A percentile compares a stretch with the other conserved stretches of the same genome.
Evolutionary conservation across 1,139 yeast genomes (phyloP).

Genomic region (Taphrina wiesneri): DNA sequence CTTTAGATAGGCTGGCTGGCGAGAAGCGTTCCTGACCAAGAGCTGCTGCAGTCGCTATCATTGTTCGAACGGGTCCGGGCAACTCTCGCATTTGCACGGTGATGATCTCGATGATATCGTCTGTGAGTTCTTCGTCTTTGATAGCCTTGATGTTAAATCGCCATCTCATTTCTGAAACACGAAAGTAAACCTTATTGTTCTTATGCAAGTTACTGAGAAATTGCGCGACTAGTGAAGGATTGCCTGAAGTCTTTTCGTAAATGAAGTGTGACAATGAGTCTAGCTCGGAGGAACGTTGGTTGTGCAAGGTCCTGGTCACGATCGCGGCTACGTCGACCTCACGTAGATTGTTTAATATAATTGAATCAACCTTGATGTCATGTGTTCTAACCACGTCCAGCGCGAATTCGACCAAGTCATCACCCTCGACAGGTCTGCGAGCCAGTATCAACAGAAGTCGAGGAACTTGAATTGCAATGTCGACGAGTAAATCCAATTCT

Average conservation of each 20-base stretch:
- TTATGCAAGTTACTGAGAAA: background rate
- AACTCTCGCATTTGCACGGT: background rate
- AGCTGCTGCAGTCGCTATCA: slow-evolving; percentile 9
- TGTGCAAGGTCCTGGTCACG: slow-evolving; percentile 4
- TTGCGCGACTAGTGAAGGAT: slow-evolving; percentile 1
- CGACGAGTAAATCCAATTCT: background rate
- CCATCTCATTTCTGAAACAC: background rate
- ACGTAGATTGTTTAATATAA: background rate
- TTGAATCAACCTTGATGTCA: background rate
- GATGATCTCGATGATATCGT: background rate
- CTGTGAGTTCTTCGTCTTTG: slow-evolving; percentile 6
- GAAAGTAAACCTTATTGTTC: background rate
- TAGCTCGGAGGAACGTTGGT: slow-evolving; percentile 5
- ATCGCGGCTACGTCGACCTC: background rate
- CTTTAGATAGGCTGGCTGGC: background rate
- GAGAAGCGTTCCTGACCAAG: slow-evolving; percentile 6
- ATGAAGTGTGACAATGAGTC: background rate
- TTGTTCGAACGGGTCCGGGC: background rate
- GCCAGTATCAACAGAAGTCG: slow-evolving; percentile 5
- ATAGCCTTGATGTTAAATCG: slow-evolving; percentile 8
- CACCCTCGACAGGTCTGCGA: background rate
- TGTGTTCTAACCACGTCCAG: slow-evolving; percentile 1
- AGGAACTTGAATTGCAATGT: slow-evolving; percentile 8
- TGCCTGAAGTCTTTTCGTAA: background rate
- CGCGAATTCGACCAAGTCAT: background rate